These are phyloP conservation scores for Debaryomyces castellii DNA, from an alignment of 805 yeast genomes.

Conservation along the genomic window DNA sequence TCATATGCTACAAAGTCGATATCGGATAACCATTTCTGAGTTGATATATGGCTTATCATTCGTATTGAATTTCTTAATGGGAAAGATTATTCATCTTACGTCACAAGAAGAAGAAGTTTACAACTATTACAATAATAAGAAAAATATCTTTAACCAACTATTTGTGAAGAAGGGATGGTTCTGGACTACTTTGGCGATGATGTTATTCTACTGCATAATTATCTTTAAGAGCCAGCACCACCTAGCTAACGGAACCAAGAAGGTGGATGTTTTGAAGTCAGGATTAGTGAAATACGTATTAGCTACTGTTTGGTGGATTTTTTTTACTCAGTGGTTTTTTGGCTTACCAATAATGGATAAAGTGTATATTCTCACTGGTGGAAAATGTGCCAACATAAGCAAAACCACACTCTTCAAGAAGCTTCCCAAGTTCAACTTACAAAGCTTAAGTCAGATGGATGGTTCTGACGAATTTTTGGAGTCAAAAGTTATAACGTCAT, in stretches of 20 bases:
- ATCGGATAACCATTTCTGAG: constrained; percentile 21
- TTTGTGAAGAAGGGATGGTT: constrained; percentile 93
- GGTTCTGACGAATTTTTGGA: constrained; percentile 7
- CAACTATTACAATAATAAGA: constrained; percentile 58
- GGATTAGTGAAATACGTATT: constrained; percentile 45
- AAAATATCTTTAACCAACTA: constrained; percentile 64
- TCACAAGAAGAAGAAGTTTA: constrained; percentile 47
- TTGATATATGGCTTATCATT: constrained; percentile 32
- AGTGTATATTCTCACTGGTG: constrained; percentile 79
- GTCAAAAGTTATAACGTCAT: constrained; percentile 26
- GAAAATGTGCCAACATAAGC: constrained; percentile 53
- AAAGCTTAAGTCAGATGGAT: neutral
- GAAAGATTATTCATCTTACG: constrained; percentile 47
- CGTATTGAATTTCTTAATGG: constrained; percentile 44
- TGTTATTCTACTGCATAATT: constrained; percentile 23
- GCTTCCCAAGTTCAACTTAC: neutral
- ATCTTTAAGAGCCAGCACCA: constrained; percentile 8
- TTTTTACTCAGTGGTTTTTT: constrained; percentile 85
- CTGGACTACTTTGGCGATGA: constrained; percentile 61
- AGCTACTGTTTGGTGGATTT: constrained; percentile 77
- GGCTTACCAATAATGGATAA: constrained; percentile 89
- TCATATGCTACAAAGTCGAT: constrained; percentile 1
- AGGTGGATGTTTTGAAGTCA: constrained; percentile 6
- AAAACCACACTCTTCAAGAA: neutral
- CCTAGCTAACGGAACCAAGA: constrained; percentile 5